Evolutionary conservation across 208 protist species (phyloP).

Genomic region (Leishmania gerbilli): DNA sequence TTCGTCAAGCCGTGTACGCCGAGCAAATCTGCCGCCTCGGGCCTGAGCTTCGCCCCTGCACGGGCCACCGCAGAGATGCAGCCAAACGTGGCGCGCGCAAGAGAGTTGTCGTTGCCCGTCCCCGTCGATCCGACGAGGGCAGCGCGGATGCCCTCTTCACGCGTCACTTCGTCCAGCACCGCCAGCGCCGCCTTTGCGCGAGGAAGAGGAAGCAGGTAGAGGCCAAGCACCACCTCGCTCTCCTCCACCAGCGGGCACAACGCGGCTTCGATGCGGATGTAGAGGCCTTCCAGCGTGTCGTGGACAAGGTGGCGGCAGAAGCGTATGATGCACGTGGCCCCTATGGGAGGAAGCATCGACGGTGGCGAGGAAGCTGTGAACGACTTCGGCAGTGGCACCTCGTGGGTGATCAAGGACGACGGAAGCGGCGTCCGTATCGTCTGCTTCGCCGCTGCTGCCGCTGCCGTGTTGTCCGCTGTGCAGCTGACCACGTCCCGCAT

Average conservation of each 20-base stretch:
- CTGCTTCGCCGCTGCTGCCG: not conserved
- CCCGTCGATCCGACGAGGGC: not conserved
- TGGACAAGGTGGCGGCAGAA: conserved; percentile 65
- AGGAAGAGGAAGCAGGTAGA: conserved; percentile 65
- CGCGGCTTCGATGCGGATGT: conserved; percentile 46
- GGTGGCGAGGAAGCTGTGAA: conserved; percentile 14
- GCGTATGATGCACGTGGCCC: conserved; percentile 61
- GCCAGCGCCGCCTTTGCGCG: conserved; percentile 32
- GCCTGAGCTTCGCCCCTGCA: conserved; percentile 20
- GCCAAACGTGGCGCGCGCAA: not conserved
- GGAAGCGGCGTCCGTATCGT: conserved; percentile 9
- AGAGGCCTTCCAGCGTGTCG: conserved; percentile 43
- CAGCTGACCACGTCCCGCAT: not conserved
- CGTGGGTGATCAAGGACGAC: conserved; percentile 6
- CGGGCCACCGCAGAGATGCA: conserved; percentile 4
- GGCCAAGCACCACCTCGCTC: conserved; percentile 67
- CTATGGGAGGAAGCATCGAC: conserved; percentile 29
- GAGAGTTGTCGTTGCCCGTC: not conserved
- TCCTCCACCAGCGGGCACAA: conserved; percentile 64
- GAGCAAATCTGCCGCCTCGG: conserved; percentile 27
- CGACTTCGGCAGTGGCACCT: conserved; percentile 24
- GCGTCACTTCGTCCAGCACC: conserved; percentile 30
- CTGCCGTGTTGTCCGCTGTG: not conserved
- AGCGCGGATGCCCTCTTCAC: not conserved
- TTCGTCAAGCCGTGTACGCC: conserved; percentile 26